phyloP scores from a whole-genome alignment of 129 eudicot species.

The Cynara cardunculus region DNA sequence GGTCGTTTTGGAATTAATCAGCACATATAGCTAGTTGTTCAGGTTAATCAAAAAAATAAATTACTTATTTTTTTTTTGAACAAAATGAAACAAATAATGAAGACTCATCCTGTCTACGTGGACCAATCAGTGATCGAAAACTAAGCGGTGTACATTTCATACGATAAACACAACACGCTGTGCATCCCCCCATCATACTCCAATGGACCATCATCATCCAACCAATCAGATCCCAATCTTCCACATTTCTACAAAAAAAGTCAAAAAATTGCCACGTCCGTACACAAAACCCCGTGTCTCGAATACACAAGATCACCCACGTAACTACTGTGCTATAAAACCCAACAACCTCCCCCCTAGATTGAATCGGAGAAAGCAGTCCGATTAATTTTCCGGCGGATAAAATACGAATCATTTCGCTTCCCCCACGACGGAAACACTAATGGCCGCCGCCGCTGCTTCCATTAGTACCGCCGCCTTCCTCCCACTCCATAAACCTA shows the following conservation, averaged over 20 bases:
- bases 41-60: too few relatives aligned
- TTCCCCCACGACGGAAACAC: slow-evolving; percentile 14
- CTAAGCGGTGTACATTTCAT: not conserved
- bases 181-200: not conserved
- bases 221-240: not conserved
- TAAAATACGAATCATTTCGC: not conserved
- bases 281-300: not conserved
- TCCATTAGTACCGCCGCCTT: slow-evolving; percentile 43
- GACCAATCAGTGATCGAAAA: slow-evolving; percentile 10
- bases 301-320: slow-evolving; percentile 13
- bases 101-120: slow-evolving; percentile 10
- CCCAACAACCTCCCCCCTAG: slow-evolving; percentile 2
- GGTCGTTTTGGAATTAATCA: too few relatives aligned
- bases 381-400: slow-evolving; percentile 14
- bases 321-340: not conserved
- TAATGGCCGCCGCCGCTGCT: slow-evolving; percentile 38
- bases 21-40: too few relatives aligned
- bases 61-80: too few relatives aligned
- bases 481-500: slow-evolving; percentile 37
- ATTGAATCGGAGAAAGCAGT: slow-evolving; percentile 27
- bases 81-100: too few relatives aligned
- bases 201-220: not conserved
- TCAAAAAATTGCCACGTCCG: not conserved
- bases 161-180: not conserved
- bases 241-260: slow-evolving; percentile 6